Evolutionary conservation across 306 rosid genomes (phyloP).

Genomic region (Senna tora): DNA sequence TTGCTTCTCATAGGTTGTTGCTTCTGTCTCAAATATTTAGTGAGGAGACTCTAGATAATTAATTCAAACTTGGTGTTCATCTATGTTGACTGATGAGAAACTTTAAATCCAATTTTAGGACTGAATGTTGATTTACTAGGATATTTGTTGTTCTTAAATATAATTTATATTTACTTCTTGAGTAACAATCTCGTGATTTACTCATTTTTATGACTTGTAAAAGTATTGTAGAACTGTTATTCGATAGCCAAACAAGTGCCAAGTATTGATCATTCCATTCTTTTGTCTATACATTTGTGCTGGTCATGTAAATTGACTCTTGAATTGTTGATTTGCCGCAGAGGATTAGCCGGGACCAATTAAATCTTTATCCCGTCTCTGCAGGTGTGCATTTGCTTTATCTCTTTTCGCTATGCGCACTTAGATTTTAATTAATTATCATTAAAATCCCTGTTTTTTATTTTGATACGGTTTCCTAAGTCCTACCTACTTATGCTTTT

Average conservation of each 20-base stretch:
- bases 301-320: conserved; percentile 30
- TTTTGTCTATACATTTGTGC: conserved; percentile 6
- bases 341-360: conserved; percentile 50
- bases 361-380: conserved; percentile 11
- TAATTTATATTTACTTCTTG: conserved; percentile 9
- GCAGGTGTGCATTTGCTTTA: conserved; percentile 38
- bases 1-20: conserved; percentile 5
- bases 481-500: conserved; percentile 3
- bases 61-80: conserved; percentile 20
- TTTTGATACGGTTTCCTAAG: conserved; percentile 10
- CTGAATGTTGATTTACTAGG: conserved; percentile 15
- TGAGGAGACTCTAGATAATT: background rate
- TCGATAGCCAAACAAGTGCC: background rate
- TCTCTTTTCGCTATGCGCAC: conserved; percentile 11
- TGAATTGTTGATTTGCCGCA: conserved; percentile 35
- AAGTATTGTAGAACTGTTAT: conserved; percentile 8
- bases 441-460: background rate
- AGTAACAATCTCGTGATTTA: background rate
- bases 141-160: background rate
- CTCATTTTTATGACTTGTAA: background rate
- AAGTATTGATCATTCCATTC: conserved; percentile 8
- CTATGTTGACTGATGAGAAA: conserved; percentile 11
- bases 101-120: conserved; percentile 2
- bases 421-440: background rate
- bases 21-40: conserved; percentile 17